phyloP scores from a whole-genome alignment of 1,284 basidiomycete genomes.

The Rhodotorula sp. region DNA sequence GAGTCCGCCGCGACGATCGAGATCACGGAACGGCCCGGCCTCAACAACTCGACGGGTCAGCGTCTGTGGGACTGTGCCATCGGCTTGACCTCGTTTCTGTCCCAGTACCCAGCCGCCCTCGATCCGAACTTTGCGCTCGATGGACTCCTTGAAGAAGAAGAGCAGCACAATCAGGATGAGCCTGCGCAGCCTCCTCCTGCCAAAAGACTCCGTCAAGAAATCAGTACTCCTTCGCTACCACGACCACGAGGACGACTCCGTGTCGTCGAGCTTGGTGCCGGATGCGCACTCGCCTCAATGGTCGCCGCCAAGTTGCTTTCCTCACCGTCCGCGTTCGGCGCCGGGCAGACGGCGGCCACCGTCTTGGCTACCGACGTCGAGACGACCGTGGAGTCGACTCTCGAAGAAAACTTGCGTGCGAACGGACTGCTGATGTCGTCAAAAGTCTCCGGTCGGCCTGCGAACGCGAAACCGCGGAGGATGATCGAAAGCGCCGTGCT shows the following conservation, averaged over 20 bases:
- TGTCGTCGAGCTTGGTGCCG: constrained; percentile 43
- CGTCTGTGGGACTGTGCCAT: constrained; percentile 44
- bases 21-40: constrained; percentile 33
- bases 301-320: not conserved
- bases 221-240: not conserved
- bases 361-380: constrained; percentile 40
- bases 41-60: constrained; percentile 41
- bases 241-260: not conserved
- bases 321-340: too few relatives aligned
- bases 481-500: constrained; percentile 11
- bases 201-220: too few relatives aligned
- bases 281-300: constrained; percentile 39
- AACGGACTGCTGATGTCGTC: constrained; percentile 6
- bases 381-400: constrained; percentile 37
- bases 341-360: not conserved
- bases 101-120: constrained; percentile 12
- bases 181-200: not conserved
- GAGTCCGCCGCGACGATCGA: not conserved
- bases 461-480: not conserved
- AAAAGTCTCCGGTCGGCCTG: too few relatives aligned
- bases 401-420: constrained; percentile 27
- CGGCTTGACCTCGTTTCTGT: constrained; percentile 32
- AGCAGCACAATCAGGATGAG: not conserved
- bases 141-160: not conserved
- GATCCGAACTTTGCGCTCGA: not conserved